Conservation (phyloP, 331 rosid species). For the Malus hybrid region DNA sequence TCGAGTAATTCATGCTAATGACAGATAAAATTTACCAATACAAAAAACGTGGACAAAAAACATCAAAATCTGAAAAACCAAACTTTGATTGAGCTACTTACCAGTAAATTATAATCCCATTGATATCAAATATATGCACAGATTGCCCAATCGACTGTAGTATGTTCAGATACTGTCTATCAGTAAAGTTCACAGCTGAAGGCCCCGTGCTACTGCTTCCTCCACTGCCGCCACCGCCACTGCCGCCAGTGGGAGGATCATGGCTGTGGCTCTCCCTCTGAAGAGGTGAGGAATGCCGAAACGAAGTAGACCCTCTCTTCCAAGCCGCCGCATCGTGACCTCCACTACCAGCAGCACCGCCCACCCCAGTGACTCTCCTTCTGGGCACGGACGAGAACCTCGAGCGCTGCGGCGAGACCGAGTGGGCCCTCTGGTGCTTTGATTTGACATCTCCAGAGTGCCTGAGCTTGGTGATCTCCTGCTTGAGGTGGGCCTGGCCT, state of each 20-base stretch:
- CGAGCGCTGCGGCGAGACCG: conserved; percentile 71
- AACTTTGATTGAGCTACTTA: conserved; percentile 18
- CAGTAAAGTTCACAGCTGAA: conserved; percentile 56
- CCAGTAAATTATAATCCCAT: conserved; percentile 67
- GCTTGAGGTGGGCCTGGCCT: conserved; percentile 69
- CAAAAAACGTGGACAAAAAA: not conserved
- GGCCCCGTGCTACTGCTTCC: conserved; percentile 30
- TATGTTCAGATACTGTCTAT: conserved; percentile 68
- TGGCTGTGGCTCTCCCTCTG: conserved; percentile 71
- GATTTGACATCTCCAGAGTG: conserved; percentile 22
- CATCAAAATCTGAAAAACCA: not conserved
- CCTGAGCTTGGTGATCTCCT: conserved; percentile 74
- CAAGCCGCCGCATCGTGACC: conserved; percentile 28
- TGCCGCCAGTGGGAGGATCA: conserved; percentile 28
- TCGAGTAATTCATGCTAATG: not conserved
- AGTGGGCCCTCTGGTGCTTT: conserved; percentile 12
- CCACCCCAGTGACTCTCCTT: conserved; percentile 21
- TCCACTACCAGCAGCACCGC: conserved; percentile 7
- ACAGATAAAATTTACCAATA: not conserved
- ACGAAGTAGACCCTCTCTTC: conserved; percentile 55
- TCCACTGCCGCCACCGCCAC: conserved; percentile 5
- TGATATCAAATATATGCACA: conserved; percentile 77
- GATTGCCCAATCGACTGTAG: conserved; percentile 95
- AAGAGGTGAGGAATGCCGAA: conserved; percentile 79
- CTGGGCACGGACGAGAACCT: conserved; percentile 32